These are phyloP conservation scores for Lavandula angustifolia DNA, from an alignment of 257 asterid genomes.

Conservation along the genomic window DNA sequence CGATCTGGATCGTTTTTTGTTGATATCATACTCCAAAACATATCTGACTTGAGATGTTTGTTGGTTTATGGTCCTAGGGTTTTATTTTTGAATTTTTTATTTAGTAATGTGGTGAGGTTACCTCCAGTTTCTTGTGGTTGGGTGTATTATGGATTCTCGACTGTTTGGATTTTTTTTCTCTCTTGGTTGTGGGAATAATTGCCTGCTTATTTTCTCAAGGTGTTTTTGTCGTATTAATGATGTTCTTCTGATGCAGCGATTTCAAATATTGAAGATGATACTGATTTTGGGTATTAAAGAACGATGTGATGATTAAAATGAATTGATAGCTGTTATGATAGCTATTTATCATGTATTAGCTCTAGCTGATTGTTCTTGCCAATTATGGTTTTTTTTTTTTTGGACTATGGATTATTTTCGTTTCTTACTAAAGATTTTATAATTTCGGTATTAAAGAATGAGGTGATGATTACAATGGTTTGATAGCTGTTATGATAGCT, in stretches of 20 bases:
- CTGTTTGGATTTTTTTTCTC: not conserved
- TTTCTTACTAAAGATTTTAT: not conserved
- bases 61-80: not conserved
- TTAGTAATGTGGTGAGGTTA: not conserved
- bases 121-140: not conserved
- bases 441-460: slow-evolving; percentile 25
- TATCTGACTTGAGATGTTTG: not conserved
- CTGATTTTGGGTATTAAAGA: slow-evolving; percentile 3
- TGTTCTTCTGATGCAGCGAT: not conserved
- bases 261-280: no score
- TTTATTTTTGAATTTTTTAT: not conserved
- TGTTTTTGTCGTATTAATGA: not conserved
- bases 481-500: slow-evolving; percentile 60
- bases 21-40: no score
- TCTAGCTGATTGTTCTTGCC: slow-evolving; percentile 59
- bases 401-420: not conserved
- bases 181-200: no score
- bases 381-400: not conserved
- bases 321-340: slow-evolving; percentile 53
- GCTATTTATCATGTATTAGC: slow-evolving; percentile 64
- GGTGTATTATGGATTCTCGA: not conserved
- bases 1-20: not conserved
- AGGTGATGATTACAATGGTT: slow-evolving; percentile 34
- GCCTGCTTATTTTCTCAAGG: not conserved
- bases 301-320: slow-evolving; percentile 35